Evolutionary conservation across 2,329 filamentous ascomycete genomes (phyloP), one percentile per base, ranked within the genome.

Genomic region (Sporothrix variecibatus): DNA sequence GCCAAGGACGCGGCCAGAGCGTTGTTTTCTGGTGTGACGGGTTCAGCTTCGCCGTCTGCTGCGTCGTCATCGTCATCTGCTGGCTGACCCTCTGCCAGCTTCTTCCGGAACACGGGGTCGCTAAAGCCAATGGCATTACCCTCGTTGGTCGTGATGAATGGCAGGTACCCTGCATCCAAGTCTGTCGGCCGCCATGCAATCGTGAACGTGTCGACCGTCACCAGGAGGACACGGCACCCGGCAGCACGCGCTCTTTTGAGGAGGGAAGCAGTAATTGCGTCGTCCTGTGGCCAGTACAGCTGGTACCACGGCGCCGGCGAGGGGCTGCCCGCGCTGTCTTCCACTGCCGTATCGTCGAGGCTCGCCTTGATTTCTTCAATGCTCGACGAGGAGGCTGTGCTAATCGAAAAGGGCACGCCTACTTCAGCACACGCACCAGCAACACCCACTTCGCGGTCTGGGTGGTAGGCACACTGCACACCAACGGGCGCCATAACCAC

Each of bases 151-250:
- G 90, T 81, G 76, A 74, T 26, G 17, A 74, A 74, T 0, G 90
- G 88, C 0, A 89, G 78, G 77, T 89, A 92, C 2, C 84, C 88
- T 17, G 86, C 85, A 76, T 93, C 91, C 4, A 94, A 85, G 78
- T 94, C 92, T 0, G 84, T 85, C 0, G 91, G 92, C 51, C 92
- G 85, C 91, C 92, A 94, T 0, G 87, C 87, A 49, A 94, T 84
- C 15, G 86, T 86, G 81, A 89, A 93, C 0, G 91, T 94, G 80
- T 94, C 92, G 0, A 94, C 84, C 0, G 93, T 94, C 0, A 94
- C 90, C 7, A 94, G 88, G 0, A 94, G 84, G 0, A 90, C 90
- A 46, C 85, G 86, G 81, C 86, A 94, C 0, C 91, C 92, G 43
- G 84, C 86, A 0, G 82, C 84, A 78, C 89, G 89, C 0, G 91